Percentiles rank a stretch among this genome's conserved stretches.
Conservation (phyloP, 2,329 filamentous ascomycete species). For the Fusarium redolens region DNA sequence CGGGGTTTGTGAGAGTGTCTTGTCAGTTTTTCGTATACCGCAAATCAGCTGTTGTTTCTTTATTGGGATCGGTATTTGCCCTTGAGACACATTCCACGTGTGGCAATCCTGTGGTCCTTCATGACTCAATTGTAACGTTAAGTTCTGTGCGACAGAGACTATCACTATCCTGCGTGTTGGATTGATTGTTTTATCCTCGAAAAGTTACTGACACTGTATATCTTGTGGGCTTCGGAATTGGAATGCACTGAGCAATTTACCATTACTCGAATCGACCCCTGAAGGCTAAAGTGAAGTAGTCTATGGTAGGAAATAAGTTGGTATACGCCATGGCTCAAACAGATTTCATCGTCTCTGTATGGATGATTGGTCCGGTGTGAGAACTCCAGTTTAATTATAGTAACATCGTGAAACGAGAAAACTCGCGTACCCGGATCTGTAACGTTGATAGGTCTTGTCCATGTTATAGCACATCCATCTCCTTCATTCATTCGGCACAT, state of each 20-base stretch:
- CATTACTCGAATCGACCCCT: neutral
- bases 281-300: neutral
- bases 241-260: neutral
- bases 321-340: conserved; percentile 1
- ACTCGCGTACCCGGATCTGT: neutral
- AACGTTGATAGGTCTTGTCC: conserved; percentile 5
- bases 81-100: neutral
- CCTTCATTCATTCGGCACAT: conserved; percentile 1
- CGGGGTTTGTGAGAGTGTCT: conserved; percentile 9
- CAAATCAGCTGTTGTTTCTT: neutral
- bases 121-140: conserved; percentile 20
- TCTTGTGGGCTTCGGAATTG: neutral
- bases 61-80: neutral
- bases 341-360: neutral
- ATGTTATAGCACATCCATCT: neutral
- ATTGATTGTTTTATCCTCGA: neutral
- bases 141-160: conserved; percentile 4
- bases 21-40: neutral
- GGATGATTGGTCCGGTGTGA: conserved; percentile 2
- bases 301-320: neutral
- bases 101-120: neutral
- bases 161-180: neutral
- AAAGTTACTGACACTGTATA: neutral
- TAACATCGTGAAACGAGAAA: conserved; percentile 11
- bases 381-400: conserved; percentile 5